phyloP scores from a whole-genome alignment of 352 stramenopile species.

The Paralagenidium karlingii region DNA sequence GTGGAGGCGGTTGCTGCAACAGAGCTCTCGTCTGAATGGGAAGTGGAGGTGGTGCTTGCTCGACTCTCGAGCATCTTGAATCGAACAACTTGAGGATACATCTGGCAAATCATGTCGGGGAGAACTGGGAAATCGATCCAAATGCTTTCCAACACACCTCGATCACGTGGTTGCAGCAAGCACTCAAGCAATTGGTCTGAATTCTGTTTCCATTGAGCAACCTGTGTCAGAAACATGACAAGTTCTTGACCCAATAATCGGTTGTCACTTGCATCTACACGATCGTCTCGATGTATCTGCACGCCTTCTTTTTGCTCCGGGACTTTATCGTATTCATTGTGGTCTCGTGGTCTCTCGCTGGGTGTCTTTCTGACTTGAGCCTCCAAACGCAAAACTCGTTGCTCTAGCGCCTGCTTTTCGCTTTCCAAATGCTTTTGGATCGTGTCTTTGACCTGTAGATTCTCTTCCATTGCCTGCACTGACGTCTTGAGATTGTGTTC shows the following conservation, averaged over 20 bases:
- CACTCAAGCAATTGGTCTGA: conserved; percentile 25
- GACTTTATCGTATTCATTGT: too few relatives aligned
- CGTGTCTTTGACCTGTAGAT: conserved; percentile 18
- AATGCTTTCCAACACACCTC: conserved; percentile 27
- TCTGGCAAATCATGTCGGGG: too few relatives aligned
- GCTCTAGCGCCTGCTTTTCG: conserved; percentile 22
- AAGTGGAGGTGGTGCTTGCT: conserved; percentile 1
- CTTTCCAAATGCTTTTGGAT: conserved; percentile 15
- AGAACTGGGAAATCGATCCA: conserved; percentile 50
- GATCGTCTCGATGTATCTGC: too few relatives aligned
- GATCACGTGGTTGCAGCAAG: conserved; percentile 12
- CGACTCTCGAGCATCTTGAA: background rate
- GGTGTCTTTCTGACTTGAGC: conserved; percentile 3
- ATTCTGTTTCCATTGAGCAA: conserved; percentile 38
- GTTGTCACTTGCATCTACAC: too few relatives aligned
- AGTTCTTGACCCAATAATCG: too few relatives aligned
- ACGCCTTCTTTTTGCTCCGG: too few relatives aligned
- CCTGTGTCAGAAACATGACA: conserved; percentile 26
- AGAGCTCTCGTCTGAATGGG: background rate
- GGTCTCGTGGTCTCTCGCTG: too few relatives aligned
- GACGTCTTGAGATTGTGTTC: conserved; percentile 14
- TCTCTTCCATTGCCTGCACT: conserved; percentile 13
- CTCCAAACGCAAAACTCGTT: too few relatives aligned
- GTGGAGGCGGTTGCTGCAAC: background rate
- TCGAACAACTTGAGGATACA: too few relatives aligned